phyloP scores from a whole-genome alignment of 1,284 basidiomycete species.

The Ustilago vetiveriae region DNA sequence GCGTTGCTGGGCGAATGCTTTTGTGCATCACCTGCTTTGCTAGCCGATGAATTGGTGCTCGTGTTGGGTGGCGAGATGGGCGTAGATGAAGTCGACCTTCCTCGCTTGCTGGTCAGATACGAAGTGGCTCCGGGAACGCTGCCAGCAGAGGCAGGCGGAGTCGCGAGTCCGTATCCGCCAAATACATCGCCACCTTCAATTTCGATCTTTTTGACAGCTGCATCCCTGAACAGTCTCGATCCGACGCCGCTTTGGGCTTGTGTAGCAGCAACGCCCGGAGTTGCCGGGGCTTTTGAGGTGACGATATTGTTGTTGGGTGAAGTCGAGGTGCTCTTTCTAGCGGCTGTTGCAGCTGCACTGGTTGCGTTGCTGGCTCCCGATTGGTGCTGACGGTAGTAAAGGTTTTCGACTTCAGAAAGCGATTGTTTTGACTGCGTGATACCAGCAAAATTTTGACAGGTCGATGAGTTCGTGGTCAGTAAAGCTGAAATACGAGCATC shows the following conservation, averaged over 20 bases:
- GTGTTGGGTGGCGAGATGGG: constrained; percentile 44
- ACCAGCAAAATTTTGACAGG: not conserved
- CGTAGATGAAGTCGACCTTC: constrained; percentile 29
- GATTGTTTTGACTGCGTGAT: constrained; percentile 55
- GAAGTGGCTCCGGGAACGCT: constrained; percentile 34
- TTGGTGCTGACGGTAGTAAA: constrained; percentile 58
- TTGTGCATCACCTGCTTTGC: constrained; percentile 9
- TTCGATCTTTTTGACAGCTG: constrained; percentile 40
- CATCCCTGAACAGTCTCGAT: constrained; percentile 48
- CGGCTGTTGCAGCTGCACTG: not conserved
- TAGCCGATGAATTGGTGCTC: constrained; percentile 15
- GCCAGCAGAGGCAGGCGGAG: constrained; percentile 42
- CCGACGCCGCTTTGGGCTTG: constrained; percentile 9
- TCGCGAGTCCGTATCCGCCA: constrained; percentile 47
- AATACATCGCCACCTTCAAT: constrained; percentile 47
- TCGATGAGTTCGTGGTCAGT: too few species aligned
- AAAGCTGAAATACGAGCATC: too few species aligned
- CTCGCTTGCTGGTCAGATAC: constrained; percentile 34
- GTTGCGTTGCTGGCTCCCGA: constrained; percentile 10
- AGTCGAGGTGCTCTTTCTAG: constrained; percentile 26
- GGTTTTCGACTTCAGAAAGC: constrained; percentile 64
- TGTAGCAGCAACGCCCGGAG: constrained; percentile 18
- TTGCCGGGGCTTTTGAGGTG: constrained; percentile 22
- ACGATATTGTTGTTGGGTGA: constrained; percentile 23
- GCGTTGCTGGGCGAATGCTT: constrained; percentile 14